Base-by-base conservation (phyloP, 129 eudicot species). In the Chrysanthemum makinoi region DNA sequence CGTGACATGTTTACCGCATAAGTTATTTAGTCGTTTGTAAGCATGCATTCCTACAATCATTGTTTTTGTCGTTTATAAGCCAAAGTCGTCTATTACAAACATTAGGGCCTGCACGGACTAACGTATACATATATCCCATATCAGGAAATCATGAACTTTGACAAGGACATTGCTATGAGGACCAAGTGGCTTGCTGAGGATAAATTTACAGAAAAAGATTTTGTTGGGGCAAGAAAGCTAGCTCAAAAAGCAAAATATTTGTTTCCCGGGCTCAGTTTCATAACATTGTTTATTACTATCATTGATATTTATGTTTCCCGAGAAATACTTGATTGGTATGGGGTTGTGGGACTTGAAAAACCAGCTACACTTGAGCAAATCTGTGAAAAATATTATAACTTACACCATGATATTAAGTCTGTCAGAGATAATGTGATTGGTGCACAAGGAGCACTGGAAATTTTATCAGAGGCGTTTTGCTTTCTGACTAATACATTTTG, bases 391-490 rank as follows among this genome's bases (percentile, higher is more conserved):
- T 72, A 47, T 49, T 72, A 11, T 44, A 60, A 48, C 22, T 19
- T 72, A 11, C 19, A 4, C 33, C 33, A 16, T 2, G 57, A 48
- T 10, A 33, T 73, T 12, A 14, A 62, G 60, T 6, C n/a, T 2
- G 70, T 61, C 15, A 62, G 1, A 73, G 19, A 33, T 24, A 7
- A 3, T 24, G 77, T 62, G 28, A 2, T 26, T 12, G 77, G 77
- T 28, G 77, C 62, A 10, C 52, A 62, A 62, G 77, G 69, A 30
- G 77, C 77, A 50, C 59, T 73, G 19, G 61, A 62, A 15, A 73
- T 73, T 17, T 9, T 72, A 16, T 62, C 60, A 6, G 69, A 72
- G 46, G 77, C 69, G 11, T 72, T 72, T 24, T 62, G 77, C 62
- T n/a, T 22, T 14, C 13, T 72, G 69, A 62, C 62, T 2, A 10